A percentile compares a stretch with the other conserved stretches of the same genome.
These are phyloP conservation scores for Stropharia rugosoannulata DNA, from an alignment of 768 basidiomycete genomes.

Conservation along the genomic window DNA sequence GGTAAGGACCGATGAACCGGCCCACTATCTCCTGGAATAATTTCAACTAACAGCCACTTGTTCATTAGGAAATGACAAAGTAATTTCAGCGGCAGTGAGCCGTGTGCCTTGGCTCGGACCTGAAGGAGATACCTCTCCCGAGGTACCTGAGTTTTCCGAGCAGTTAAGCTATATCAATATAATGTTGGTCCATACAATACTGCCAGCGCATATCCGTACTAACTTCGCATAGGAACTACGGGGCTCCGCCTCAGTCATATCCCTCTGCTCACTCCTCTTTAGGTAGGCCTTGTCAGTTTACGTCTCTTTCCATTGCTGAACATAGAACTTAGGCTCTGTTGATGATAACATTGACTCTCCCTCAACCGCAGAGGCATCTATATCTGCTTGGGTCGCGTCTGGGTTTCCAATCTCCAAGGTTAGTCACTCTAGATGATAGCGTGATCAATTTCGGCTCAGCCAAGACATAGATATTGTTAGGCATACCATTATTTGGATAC, in stretches of 20 bases:
- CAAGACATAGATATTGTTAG: conserved; percentile 46
- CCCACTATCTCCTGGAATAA: background rate
- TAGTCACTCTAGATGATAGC: conserved; percentile 33
- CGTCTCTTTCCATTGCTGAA: background rate
- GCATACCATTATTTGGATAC: conserved; percentile 64
- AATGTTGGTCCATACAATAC: conserved; percentile 40
- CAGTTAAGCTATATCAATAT: conserved; percentile 66
- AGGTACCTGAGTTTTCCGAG: conserved; percentile 64
- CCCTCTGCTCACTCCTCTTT: conserved; percentile 74
- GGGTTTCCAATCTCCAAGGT: conserved; percentile 62
- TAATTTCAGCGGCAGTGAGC: conserved; percentile 69
- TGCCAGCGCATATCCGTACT: background rate
- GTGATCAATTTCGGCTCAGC: conserved; percentile 10
- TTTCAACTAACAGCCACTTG: background rate
- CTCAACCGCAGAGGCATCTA: conserved; percentile 59
- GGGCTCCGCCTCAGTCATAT: conserved; percentile 58
- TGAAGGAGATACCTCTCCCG: conserved; percentile 55
- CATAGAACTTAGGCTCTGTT: conserved; percentile 34
- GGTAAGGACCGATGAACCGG: conserved; percentile 27
- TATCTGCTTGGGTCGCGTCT: conserved; percentile 59
- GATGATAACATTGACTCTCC: conserved; percentile 44
- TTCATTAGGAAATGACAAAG: conserved; percentile 42
- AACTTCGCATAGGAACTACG: conserved; percentile 63
- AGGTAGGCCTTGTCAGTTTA: conserved; percentile 20
- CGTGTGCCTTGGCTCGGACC: conserved; percentile 63